phyloP scores from a whole-genome alignment of 2,329 filamentous ascomycete genomes.

The Teratosphaeria pseudoeucalypti region DNA sequence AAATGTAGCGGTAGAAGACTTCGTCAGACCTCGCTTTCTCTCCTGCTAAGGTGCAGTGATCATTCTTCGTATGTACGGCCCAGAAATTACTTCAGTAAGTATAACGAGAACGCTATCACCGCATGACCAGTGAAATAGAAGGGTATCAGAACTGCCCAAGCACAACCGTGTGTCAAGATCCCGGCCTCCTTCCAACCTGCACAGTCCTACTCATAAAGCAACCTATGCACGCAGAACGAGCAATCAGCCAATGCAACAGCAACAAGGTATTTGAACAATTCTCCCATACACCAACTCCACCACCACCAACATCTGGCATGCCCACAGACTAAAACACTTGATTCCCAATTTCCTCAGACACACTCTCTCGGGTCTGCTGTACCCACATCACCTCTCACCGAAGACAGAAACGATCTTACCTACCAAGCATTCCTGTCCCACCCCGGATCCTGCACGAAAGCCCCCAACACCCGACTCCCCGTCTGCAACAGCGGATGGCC shows the following conservation, averaged over 20 bases:
- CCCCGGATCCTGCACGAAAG: conserved; percentile 90
- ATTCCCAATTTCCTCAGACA: not conserved
- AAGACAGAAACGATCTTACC: not conserved
- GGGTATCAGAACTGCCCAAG: not conserved
- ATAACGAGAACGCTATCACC: not conserved
- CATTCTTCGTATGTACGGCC: not conserved
- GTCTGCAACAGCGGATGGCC: conserved; percentile 95
- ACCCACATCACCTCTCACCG: not conserved
- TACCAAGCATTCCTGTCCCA: conserved; percentile 89
- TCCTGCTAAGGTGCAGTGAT: not conserved
- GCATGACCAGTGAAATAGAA: not conserved
- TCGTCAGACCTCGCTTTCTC: conserved; percentile 2
- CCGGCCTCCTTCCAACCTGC: not conserved
- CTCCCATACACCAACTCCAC: not conserved
- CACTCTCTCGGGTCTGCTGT: not conserved
- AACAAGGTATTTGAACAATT: not conserved
- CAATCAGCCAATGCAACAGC: not conserved
- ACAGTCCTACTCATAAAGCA: not conserved
- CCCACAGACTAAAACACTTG: not conserved
- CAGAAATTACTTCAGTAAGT: not conserved
- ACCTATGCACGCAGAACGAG: not conserved
- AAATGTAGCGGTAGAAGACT: conserved; percentile 24
- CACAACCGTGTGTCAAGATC: not conserved
- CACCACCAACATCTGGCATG: not conserved
- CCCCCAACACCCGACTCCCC: conserved; percentile 88